Evolutionary conservation across 2,329 filamentous ascomycete species (phyloP).

Genomic region (Colletotrichum tabaci): DNA sequence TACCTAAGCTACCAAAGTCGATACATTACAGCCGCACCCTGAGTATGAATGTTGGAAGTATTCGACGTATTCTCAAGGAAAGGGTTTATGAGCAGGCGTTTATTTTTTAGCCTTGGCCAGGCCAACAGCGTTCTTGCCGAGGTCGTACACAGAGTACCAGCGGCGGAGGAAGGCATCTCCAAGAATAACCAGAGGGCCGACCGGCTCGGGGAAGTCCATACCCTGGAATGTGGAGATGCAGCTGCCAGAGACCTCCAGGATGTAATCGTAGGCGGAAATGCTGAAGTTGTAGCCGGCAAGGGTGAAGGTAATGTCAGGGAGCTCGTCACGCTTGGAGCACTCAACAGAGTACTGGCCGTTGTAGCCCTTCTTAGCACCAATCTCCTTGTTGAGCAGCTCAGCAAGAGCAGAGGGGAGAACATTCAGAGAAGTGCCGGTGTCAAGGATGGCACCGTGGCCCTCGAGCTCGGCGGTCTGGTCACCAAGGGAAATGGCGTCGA

Average conservation of each 20-base stretch:
- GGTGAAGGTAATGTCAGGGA: conserved; percentile 93
- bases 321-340: conserved; percentile 83
- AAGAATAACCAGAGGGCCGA: conserved; percentile 93
- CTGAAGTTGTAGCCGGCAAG: conserved; percentile 94
- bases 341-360: conserved; percentile 98
- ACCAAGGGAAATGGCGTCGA: conserved; percentile 92
- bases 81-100: conserved; percentile 23
- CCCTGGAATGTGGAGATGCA: conserved; percentile 99
- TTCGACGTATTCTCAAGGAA: conserved; percentile 28
- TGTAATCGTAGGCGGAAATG: conserved; percentile 91
- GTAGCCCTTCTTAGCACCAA: conserved; percentile 97
- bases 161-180: conserved; percentile 88
- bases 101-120: conserved; percentile 84
- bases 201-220: conserved; percentile 91
- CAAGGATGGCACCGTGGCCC: conserved; percentile 94
- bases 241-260: conserved; percentile 93
- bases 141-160: conserved; percentile 97
- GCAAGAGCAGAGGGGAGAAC: conserved; percentile 92
- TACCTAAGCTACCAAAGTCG: conserved; percentile 29
- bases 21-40: conserved; percentile 37
- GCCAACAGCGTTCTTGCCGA: conserved; percentile 89
- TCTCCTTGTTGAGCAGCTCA: conserved; percentile 97
- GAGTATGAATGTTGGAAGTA: conserved; percentile 3
- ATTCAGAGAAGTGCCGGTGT: conserved; percentile 98
- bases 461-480: conserved; percentile 90